phyloP scores from a whole-genome alignment of 129 eudicot genomes.

The Centaurea solstitialis region DNA sequence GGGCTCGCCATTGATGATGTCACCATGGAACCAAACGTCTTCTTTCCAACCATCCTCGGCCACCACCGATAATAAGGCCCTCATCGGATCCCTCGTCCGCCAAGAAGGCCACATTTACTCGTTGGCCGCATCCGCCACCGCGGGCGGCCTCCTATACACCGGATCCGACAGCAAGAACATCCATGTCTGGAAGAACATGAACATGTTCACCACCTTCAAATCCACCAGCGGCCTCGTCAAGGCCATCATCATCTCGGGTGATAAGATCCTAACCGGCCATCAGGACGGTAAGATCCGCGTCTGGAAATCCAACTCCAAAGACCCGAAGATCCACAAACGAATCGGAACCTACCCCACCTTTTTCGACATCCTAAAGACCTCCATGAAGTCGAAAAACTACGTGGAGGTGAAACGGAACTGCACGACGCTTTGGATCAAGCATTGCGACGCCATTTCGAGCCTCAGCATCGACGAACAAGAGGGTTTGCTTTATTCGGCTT shows the following conservation, averaged over 20 bases:
- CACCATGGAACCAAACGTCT: constrained; percentile 70
- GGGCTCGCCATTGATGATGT: constrained; percentile 88
- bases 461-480: constrained; percentile 43
- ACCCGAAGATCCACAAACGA: constrained; percentile 39
- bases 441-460: constrained; percentile 56
- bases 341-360: constrained; percentile 46
- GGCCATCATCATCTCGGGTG: constrained; percentile 46
- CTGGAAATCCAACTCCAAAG: constrained; percentile 45
- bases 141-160: constrained; percentile 50
- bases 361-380: constrained; percentile 44
- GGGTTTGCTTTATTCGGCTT: constrained; percentile 53
- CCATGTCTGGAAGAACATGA: constrained; percentile 52
- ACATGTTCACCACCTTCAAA: constrained; percentile 40
- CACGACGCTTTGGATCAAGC: constrained; percentile 54
- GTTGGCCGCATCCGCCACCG: constrained; percentile 31
- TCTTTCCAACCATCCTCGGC: constrained; percentile 49
- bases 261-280: constrained; percentile 58
- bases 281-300: constrained; percentile 57
- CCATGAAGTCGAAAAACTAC: constrained; percentile 50
- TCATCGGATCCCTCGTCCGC: constrained; percentile 45
- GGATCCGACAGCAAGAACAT: constrained; percentile 62
- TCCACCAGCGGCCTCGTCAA: constrained; percentile 57
- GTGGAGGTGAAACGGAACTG: constrained; percentile 45
- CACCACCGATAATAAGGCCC: constrained; percentile 10
- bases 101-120: constrained; percentile 60